Percentiles rank a stretch among this genome's conserved stretches.
phyloP scores from a whole-genome alignment of 495 filamentous ascomycete species.

The Xylaria grammica region DNA sequence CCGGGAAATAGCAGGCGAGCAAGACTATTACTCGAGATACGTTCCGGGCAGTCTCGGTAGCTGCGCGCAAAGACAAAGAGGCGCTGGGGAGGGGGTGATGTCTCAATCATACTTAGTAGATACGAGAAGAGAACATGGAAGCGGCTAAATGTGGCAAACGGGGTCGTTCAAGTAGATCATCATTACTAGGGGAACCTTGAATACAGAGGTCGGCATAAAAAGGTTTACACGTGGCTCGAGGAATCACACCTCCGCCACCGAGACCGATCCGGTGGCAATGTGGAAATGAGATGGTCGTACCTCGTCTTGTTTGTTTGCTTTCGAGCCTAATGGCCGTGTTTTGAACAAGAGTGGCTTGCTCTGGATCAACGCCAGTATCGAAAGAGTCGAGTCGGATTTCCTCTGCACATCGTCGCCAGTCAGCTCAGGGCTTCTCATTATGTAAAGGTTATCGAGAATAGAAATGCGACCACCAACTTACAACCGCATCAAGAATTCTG shows the following conservation, averaged over 20 bases:
- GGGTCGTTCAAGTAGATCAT: conserved; percentile 5
- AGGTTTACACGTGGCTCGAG: conserved; percentile 21
- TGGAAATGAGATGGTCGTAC: conserved; percentile 28
- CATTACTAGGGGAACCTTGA: not conserved
- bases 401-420: not conserved
- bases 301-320: not conserved
- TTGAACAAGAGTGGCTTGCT: conserved; percentile 4
- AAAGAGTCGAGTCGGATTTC: not conserved
- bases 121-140: conserved; percentile 8
- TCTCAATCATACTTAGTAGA: conserved; percentile 1
- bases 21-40: not conserved
- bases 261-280: conserved; percentile 19
- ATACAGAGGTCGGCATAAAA: not conserved
- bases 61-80: conserved; percentile 2
- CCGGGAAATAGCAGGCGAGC: not conserved
- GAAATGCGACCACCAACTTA: not conserved
- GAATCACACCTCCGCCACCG: conserved; percentile 9
- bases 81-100: not conserved
- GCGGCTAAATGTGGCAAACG: not conserved
- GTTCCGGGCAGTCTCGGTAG: not conserved
- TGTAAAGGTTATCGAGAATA: not conserved
- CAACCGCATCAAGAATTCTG: not conserved
- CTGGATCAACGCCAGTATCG: conserved; percentile 12
- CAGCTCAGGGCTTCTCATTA: not conserved
- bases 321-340: conserved; percentile 7